These are phyloP conservation scores for Moringa oleifera DNA, from an alignment of 345 rosid genomes.

Conservation along the genomic window DNA sequence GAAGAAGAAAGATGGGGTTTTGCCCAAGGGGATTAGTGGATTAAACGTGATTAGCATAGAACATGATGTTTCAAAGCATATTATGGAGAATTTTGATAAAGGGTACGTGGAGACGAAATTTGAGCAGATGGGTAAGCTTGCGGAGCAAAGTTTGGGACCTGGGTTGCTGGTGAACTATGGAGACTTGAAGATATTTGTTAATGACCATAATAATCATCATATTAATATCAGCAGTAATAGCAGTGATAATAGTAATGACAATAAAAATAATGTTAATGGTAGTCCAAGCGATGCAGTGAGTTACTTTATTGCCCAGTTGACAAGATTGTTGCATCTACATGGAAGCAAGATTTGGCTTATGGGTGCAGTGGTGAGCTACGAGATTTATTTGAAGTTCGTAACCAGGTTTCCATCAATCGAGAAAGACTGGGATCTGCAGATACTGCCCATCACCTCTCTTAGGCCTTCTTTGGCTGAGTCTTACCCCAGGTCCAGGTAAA, in stretches of 20 bases:
- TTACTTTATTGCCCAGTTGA: conserved; percentile 39
- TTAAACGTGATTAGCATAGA: conserved; percentile 38
- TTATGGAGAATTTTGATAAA: conserved; percentile 28
- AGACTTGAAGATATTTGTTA: conserved; percentile 42
- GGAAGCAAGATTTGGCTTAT: conserved; percentile 54
- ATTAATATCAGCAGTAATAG: neutral
- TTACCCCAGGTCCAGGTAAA: conserved; percentile 65
- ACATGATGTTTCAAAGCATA: conserved; percentile 29
- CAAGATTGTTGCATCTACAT: conserved; percentile 38
- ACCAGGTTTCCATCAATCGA: conserved; percentile 50
- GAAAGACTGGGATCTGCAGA: conserved; percentile 80
- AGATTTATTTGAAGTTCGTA: conserved; percentile 49
- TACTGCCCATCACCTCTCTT: conserved; percentile 60
- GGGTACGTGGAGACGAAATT: conserved; percentile 28
- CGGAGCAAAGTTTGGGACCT: conserved; percentile 34
- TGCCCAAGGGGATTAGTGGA: conserved; percentile 39
- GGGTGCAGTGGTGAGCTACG: conserved; percentile 53
- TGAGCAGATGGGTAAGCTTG: conserved; percentile 35
- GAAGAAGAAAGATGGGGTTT: conserved; percentile 22
- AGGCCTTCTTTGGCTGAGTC: conserved; percentile 42
- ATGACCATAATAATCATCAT: neutral
- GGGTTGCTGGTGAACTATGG: conserved; percentile 61
- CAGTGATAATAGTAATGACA: neutral
- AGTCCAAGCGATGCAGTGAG: conserved; percentile 24
- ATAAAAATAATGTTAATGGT: conserved; percentile 8